Evolutionary conservation across 345 rosid species (phyloP).

Genomic region (Noccaea bulbosa): DNA sequence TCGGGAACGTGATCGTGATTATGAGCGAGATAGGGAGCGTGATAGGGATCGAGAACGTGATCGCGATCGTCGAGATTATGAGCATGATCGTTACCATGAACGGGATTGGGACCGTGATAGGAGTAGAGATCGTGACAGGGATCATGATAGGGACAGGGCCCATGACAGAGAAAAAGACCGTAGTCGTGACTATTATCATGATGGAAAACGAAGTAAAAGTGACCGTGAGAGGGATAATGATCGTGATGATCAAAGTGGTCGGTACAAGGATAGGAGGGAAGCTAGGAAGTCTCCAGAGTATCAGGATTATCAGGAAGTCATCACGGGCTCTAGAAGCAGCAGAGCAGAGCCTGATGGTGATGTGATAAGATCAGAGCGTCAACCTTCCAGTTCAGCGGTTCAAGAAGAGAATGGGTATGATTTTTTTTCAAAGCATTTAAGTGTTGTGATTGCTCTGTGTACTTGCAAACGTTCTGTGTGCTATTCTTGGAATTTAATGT

Average conservation of each 20-base stretch:
- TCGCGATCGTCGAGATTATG: slow-evolving; percentile 48
- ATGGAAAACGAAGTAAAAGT: slow-evolving; percentile 46
- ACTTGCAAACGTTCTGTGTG: background rate
- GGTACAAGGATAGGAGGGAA: slow-evolving; percentile 66
- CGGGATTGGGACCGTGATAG: slow-evolving; percentile 42
- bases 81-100: slow-evolving; percentile 46
- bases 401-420: slow-evolving; percentile 73
- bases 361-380: slow-evolving; percentile 69
- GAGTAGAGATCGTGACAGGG: slow-evolving; percentile 49
- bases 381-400: slow-evolving; percentile 60
- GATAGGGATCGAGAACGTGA: slow-evolving; percentile 42
- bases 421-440: background rate
- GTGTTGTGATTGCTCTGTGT: background rate
- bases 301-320: slow-evolving; percentile 55
- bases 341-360: slow-evolving; percentile 70
- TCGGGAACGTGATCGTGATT: slow-evolving; percentile 51
- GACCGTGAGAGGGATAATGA: slow-evolving; percentile 52
- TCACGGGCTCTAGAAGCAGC: slow-evolving; percentile 53
- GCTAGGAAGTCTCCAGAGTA: slow-evolving; percentile 77
- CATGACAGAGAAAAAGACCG: slow-evolving; percentile 50
- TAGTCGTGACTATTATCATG: slow-evolving; percentile 49
- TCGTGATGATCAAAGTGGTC: slow-evolving; percentile 58
- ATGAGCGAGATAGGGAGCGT: slow-evolving; percentile 43
- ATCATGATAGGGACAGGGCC: slow-evolving; percentile 48
- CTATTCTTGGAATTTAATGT: slow-evolving; percentile 17